Evolutionary conservation across 345 rosid species (phyloP), one percentile per base, ranked within the genome.

Genomic region (Salix dunnii): DNA sequence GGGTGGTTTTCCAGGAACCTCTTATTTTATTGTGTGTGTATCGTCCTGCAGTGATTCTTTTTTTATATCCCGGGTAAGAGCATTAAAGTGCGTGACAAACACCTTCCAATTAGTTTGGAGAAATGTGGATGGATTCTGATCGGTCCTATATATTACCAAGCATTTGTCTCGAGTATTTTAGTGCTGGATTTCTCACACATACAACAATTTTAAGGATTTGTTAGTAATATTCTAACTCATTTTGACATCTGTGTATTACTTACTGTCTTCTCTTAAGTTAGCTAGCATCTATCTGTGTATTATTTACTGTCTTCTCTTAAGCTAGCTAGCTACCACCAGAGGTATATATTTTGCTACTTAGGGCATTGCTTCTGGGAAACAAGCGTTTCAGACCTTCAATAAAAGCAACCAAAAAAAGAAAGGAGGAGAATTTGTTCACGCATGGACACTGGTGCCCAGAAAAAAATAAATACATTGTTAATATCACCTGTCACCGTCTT

Each of bases 31-130:
- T 46, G 17, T 46, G 43, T 40, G 43, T 40, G 36, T 30, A 8
- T n/a, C 23, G 63, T 28, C 25, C 17, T 33, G 1, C 6, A 48
- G 38, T 28, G 36, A 5, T 8, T 20, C 18, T 48, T 76, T 36
- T 35, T 14, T 5, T 33, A 33, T 33, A 33, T 33, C 5, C 36
- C 36, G 36, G 36, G 76, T 48, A 28, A 33, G 25, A 48, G 74
- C 79, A 74, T 78, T 13, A 53, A 30, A 68, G 80, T 79, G 85
- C 82, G 81, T 78, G 85, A 76, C 48, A 30, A 76, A 23, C 85
- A 86, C 82, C 70, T 78, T 80, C 89, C 87, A 81, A 78, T 79
- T 74, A 79, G 60, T 68, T 82, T 72, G 89, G 89, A 84, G 71
- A 62, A 84, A 77, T 73, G 80, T 77, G 76, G 70, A 23, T 68